Percentiles rank a stretch among this genome's conserved stretches.
phyloP scores from a whole-genome alignment of 805 yeast genomes.

The Metschnikowia kunwiensis region DNA sequence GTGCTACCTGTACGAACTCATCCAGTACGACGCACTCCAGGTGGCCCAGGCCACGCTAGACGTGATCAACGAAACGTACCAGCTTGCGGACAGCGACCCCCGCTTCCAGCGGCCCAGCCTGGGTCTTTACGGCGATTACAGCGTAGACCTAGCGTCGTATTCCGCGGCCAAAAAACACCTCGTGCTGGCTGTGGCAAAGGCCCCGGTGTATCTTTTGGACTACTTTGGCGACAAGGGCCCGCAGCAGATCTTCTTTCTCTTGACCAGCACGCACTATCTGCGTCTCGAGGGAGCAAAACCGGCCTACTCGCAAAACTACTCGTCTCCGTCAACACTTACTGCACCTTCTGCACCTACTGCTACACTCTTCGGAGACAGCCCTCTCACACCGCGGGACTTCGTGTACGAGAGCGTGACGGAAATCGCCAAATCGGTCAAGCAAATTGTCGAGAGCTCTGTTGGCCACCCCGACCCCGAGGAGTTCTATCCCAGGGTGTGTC shows the following conservation, averaged over 20 bases:
- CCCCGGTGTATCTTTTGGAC: constrained; percentile 15
- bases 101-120: constrained; percentile 23
- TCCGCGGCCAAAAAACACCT: constrained; percentile 11
- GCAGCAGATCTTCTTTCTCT: constrained; percentile 9
- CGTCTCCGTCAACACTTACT: too few relatives aligned
- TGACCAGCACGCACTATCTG: constrained; percentile 5
- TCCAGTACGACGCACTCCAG: constrained; percentile 11
- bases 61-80: constrained; percentile 30
- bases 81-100: constrained; percentile 19
- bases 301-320: too few relatives aligned
- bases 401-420: not conserved
- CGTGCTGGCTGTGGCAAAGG: constrained; percentile 11
- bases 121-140: constrained; percentile 1
- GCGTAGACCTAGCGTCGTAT: constrained; percentile 6
- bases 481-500: not conserved
- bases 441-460: not conserved
- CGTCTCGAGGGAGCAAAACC: not conserved
- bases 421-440: not conserved
- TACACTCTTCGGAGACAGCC: too few relatives aligned
- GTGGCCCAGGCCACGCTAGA: constrained; percentile 32
- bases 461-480: not conserved
- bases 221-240: constrained; percentile 16
- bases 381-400: not conserved
- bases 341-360: too few relatives aligned
- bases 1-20: constrained; percentile 44